Percentiles rank a stretch among this genome's conserved stretches.
phyloP scores from a whole-genome alignment of 768 basidiomycete species.

The Flagelloscypha sp. region DNA sequence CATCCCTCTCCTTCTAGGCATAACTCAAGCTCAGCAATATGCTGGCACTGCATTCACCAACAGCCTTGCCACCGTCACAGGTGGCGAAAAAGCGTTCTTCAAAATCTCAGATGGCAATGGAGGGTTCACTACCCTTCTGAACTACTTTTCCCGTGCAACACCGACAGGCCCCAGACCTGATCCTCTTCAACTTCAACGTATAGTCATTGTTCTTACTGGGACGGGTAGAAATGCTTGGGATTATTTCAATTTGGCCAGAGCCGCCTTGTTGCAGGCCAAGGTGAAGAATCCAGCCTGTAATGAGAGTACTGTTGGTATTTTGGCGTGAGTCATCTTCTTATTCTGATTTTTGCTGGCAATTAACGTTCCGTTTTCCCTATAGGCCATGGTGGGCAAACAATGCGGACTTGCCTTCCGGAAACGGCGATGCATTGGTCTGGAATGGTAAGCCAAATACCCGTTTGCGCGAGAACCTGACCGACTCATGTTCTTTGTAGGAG shows the following conservation, averaged over 20 bases:
- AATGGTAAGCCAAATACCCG: background rate
- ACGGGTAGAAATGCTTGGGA: background rate
- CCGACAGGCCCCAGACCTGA: too few relatives aligned
- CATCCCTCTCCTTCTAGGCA: too few relatives aligned
- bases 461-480: background rate
- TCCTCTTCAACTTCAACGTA: conserved; percentile 1
- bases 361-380: too few relatives aligned
- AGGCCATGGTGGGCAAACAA: too few relatives aligned
- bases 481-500: background rate
- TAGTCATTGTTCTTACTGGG: conserved; percentile 2
- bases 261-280: too few relatives aligned
- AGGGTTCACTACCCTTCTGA: conserved; percentile 1
- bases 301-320: background rate
- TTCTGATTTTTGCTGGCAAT: too few relatives aligned
- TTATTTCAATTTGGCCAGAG: too few relatives aligned
- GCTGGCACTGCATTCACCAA: conserved; percentile 2
- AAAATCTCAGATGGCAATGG: background rate
- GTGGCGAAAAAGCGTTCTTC: conserved; percentile 4
- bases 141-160: conserved; percentile 5
- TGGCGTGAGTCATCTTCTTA: too few relatives aligned
- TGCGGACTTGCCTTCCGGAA: too few relatives aligned
- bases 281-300: conserved; percentile 2
- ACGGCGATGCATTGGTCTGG: conserved; percentile 3
- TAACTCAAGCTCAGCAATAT: conserved; percentile 4
- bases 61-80: background rate